Evolutionary conservation across 345 rosid species (phyloP).

Genomic region (Salix viminalis): DNA sequence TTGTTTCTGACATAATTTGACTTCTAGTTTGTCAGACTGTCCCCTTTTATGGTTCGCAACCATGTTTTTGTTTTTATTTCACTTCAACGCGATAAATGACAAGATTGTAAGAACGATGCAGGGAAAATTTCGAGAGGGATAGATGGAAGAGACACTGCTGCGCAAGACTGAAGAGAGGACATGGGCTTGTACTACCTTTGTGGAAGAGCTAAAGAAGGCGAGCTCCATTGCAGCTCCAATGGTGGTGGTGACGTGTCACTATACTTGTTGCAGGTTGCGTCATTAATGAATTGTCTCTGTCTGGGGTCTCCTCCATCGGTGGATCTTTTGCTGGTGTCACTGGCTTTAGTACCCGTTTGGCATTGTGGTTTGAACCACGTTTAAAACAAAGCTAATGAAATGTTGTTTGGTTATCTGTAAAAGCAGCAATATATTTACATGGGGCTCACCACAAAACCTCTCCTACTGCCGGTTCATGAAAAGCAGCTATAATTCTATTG

Average conservation of each 20-base stretch:
- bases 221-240: conserved; percentile 28
- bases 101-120: not conserved
- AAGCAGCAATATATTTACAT: too few species aligned
- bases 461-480: too few species aligned
- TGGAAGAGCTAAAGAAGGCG: conserved; percentile 25
- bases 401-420: too few species aligned
- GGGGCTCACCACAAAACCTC: too few species aligned
- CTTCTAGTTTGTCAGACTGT: not conserved
- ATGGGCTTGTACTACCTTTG: not conserved
- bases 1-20: not conserved
- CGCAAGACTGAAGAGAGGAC: not conserved
- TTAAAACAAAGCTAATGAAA: too few species aligned
- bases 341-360: conserved; percentile 9
- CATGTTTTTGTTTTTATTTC: not conserved
- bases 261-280: conserved; percentile 15
- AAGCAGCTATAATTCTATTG: too few species aligned
- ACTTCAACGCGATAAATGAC: not conserved
- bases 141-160: conserved; percentile 6
- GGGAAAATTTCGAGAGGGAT: not conserved
- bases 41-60: not conserved
- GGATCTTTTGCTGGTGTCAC: conserved; percentile 26
- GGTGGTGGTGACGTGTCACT: conserved; percentile 25
- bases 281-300: conserved; percentile 23
- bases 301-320: conserved; percentile 25
- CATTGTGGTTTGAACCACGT: too few species aligned